These are phyloP conservation scores for Nelumbo lutea DNA, from an alignment of 164 flowering plant species.

Conservation along the genomic window DNA sequence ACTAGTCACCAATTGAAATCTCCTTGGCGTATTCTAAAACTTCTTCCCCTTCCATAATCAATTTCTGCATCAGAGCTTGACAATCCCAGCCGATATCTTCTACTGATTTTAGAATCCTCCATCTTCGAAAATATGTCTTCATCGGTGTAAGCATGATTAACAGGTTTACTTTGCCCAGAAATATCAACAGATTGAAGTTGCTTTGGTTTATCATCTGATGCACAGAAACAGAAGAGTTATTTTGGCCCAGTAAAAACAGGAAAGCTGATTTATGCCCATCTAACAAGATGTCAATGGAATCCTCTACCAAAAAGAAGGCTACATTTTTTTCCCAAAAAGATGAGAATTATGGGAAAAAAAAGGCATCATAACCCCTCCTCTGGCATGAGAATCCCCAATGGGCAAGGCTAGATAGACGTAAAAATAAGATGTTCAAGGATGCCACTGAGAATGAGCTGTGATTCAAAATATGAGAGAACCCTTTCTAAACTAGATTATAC, in stretches of 20 bases:
- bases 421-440: too few relatives aligned
- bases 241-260: constrained; percentile 1
- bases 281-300: too few relatives aligned
- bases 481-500: too few relatives aligned
- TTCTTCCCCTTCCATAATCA: constrained; percentile 80
- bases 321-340: too few relatives aligned
- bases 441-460: too few relatives aligned
- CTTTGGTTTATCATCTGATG: constrained; percentile 33
- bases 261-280: too few relatives aligned
- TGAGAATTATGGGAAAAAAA: too few relatives aligned
- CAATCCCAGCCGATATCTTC: constrained; percentile 51
- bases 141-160: constrained; percentile 23
- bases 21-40: constrained; percentile 52
- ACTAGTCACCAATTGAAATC: constrained; percentile 34
- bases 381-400: too few relatives aligned
- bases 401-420: too few relatives aligned
- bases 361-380: too few relatives aligned
- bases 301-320: too few relatives aligned
- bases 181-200: constrained; percentile 22
- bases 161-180: constrained; percentile 29
- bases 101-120: constrained; percentile 37
- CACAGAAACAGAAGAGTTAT: neutral
- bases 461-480: too few relatives aligned
- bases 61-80: constrained; percentile 88
- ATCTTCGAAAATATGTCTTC: constrained; percentile 52